Conservation (phyloP, 257 asterid genomes). For the Solanum virginianum region DNA sequence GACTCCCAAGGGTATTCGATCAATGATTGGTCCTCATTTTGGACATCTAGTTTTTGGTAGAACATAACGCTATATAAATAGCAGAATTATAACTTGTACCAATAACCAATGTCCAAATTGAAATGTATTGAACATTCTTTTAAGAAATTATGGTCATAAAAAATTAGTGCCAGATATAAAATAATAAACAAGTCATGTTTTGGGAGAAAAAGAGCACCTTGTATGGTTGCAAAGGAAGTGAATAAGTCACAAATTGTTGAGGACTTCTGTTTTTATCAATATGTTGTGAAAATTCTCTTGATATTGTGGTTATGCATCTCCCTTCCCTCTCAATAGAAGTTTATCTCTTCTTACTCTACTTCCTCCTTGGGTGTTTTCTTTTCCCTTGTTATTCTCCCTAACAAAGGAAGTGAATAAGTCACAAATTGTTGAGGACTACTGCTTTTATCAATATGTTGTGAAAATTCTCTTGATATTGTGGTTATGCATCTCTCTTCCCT, state of each 20-base stretch:
- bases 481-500: neutral
- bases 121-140: neutral
- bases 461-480: neutral
- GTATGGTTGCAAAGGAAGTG: neutral
- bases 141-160: neutral
- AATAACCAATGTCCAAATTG: neutral
- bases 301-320: neutral
- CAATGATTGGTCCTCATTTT: neutral
- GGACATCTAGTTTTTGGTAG: neutral
- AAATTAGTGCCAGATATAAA: neutral
- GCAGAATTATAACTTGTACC: neutral
- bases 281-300: neutral
- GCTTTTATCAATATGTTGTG: neutral
- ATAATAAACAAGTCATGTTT: neutral
- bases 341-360: neutral
- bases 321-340: neutral
- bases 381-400: neutral
- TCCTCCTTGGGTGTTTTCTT: neutral
- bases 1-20: neutral
- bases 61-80: neutral
- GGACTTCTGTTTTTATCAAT: neutral
- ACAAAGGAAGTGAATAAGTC: neutral
- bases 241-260: neutral
- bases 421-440: neutral
- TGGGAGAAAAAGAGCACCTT: neutral